Conservation (phyloP, 2,329 filamentous ascomycete genomes). For the Plenodomus biglobosus region DNA sequence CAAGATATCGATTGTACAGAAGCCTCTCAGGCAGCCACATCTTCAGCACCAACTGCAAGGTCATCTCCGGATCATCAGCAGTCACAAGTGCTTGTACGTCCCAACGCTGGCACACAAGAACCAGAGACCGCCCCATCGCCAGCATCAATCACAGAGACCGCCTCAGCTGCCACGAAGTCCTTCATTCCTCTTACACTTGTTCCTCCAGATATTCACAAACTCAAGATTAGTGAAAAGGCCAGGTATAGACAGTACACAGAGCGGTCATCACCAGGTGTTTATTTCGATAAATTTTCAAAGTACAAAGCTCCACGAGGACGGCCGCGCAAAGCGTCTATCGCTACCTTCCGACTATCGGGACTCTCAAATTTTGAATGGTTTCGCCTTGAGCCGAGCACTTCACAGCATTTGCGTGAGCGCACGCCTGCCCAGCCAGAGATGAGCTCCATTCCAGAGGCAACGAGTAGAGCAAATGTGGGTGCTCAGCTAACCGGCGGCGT, state of each 20-base stretch:
- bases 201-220: not conserved
- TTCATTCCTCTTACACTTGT: no score
- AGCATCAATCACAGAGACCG: not conserved
- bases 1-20: not conserved
- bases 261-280: slow-evolving; percentile 43
- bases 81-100: not conserved
- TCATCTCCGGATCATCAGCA: not conserved
- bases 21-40: not conserved
- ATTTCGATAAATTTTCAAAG: slow-evolving; percentile 51
- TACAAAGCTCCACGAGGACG: slow-evolving; percentile 41
- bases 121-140: not conserved
- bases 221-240: not conserved
- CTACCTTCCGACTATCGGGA: slow-evolving; percentile 44
- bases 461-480: not conserved
- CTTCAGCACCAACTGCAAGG: not conserved
- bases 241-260: not conserved
- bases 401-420: not conserved
- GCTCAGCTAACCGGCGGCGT: not conserved
- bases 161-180: not conserved
- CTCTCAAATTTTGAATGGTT: slow-evolving; percentile 45
- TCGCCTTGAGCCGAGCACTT: not conserved
- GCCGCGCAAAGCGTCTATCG: slow-evolving; percentile 48
- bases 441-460: not conserved
- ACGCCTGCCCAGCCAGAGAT: no score
- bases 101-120: not conserved